Conservation (phyloP, 2,329 filamentous ascomycete species). For the Xylariaceae sp. region DNA sequence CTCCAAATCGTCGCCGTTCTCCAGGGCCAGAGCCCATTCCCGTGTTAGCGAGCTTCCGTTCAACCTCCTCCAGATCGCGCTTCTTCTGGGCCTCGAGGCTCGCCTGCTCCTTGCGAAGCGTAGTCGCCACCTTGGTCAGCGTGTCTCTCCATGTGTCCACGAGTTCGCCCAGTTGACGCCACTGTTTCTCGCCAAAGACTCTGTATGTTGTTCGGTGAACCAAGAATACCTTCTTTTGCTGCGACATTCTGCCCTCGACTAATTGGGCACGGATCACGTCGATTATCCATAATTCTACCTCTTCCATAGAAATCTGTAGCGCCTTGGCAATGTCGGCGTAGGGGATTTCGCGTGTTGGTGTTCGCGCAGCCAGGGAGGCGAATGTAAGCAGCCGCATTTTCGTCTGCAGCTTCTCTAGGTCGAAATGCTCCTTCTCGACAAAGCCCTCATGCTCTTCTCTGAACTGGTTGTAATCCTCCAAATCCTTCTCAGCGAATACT, state of each 20-base stretch:
- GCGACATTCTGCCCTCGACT: slow-evolving; percentile 94
- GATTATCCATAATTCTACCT: slow-evolving; percentile 98
- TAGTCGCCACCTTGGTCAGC: slow-evolving; percentile 77
- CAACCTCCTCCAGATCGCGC: slow-evolving; percentile 74
- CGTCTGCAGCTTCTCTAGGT: slow-evolving; percentile 78
- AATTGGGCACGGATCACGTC: slow-evolving; percentile 95
- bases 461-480: slow-evolving; percentile 97
- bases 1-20: slow-evolving; percentile 40
- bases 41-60: slow-evolving; percentile 66
- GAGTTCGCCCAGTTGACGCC: slow-evolving; percentile 89
- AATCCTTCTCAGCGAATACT: slow-evolving; percentile 91
- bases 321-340: slow-evolving; percentile 86
- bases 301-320: slow-evolving; percentile 79
- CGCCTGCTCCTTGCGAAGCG: slow-evolving; percentile 81
- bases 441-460: slow-evolving; percentile 88
- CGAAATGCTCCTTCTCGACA: slow-evolving; percentile 76
- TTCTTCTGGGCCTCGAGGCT: slow-evolving; percentile 80
- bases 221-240: slow-evolving; percentile 90
- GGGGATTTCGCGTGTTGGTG: slow-evolving; percentile 83
- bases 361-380: slow-evolving; percentile 83
- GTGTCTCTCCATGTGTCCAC: slow-evolving; percentile 91
- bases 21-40: slow-evolving; percentile 47
- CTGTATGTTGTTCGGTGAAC: slow-evolving; percentile 96
- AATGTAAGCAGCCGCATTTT: slow-evolving; percentile 98
- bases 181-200: slow-evolving; percentile 97